Evolutionary conservation across 345 rosid genomes (phyloP), one percentile per base, ranked within the genome.

Genomic region (Trapa incisa): DNA sequence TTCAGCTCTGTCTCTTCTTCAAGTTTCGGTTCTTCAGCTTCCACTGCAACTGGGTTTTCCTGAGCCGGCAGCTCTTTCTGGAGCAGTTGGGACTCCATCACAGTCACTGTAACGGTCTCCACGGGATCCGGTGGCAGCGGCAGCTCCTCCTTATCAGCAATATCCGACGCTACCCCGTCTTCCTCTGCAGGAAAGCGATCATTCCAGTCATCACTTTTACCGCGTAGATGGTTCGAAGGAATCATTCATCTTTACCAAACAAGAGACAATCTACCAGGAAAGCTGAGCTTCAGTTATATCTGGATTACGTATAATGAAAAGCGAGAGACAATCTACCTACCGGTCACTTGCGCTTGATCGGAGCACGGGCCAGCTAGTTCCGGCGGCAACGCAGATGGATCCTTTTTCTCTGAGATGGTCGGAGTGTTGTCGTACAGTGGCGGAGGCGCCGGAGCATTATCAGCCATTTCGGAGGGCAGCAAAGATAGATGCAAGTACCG

Each of bases 381-480:
- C 4, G 37, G 36, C 14, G 63, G 16, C 63, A 38, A 38, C 63
- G 48, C 64, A 16, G 74, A 70, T 16, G 47, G 52, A 52, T 53
- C 71, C 36, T 74, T 74, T 16, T 33, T 48, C 54, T 32, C 64
- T 41, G 37, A 7, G 43, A 47, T 56, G 17, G 48, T 9, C 64
- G 69, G 63, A 9, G 73, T 54, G 42, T 52, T 35, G 53, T 42
- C 32, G 72, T n/a, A 35, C 48, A 1, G 48, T 7, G 5, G 48
- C 1, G 61, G 74, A 9, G 73, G 36, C 1, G 70, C 53, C 12
- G 47, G 53, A n/a, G 72, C 22, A 64, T 68, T 74, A 37, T 72
- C 79, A 36, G 75, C 69, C 74, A 80, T 78, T 66, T 38, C 68
- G 3, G n/a, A 45, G 48, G 48, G 48, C 48, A 13, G 32, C 1